Conservation (phyloP, 148 eudicot genomes). For the Rhododendron vialii region DNA sequence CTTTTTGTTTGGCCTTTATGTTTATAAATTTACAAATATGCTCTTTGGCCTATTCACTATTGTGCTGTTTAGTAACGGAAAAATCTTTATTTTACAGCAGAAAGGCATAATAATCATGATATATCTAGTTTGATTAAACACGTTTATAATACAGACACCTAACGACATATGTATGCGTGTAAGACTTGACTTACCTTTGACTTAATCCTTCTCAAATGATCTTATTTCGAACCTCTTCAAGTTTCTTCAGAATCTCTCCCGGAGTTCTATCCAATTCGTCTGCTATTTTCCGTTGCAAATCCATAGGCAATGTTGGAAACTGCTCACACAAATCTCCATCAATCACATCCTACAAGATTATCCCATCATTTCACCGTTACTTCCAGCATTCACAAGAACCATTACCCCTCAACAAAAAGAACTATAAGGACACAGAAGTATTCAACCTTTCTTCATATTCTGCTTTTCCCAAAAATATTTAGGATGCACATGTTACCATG, state of each 20-base stretch:
- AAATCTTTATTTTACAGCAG: background rate
- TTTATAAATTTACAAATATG: background rate
- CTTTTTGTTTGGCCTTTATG: background rate
- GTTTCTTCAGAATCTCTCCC: conserved; percentile 89
- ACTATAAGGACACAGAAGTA: background rate
- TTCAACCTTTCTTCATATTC: background rate
- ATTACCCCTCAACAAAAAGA: background rate
- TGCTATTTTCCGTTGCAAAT: conserved; percentile 92
- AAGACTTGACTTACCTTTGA: conserved; percentile 11
- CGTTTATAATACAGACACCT: too few relatives aligned
- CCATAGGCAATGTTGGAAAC: conserved; percentile 86
- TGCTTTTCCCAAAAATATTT: background rate
- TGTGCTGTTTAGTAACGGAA: background rate
- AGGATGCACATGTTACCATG: background rate
- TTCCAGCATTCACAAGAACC: background rate
- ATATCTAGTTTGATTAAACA: background rate
- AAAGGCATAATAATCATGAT: background rate
- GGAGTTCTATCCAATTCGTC: conserved; percentile 97
- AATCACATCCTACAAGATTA: conserved; percentile 78
- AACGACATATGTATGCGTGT: background rate
- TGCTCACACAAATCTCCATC: conserved; percentile 98
- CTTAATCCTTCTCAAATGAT: conserved; percentile 47
- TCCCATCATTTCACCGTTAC: background rate
- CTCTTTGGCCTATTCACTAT: background rate
- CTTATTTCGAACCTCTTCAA: conserved; percentile 91